phyloP scores from a whole-genome alignment of 2,329 filamentous ascomycete species.

The Epichloe gansuensis region DNA sequence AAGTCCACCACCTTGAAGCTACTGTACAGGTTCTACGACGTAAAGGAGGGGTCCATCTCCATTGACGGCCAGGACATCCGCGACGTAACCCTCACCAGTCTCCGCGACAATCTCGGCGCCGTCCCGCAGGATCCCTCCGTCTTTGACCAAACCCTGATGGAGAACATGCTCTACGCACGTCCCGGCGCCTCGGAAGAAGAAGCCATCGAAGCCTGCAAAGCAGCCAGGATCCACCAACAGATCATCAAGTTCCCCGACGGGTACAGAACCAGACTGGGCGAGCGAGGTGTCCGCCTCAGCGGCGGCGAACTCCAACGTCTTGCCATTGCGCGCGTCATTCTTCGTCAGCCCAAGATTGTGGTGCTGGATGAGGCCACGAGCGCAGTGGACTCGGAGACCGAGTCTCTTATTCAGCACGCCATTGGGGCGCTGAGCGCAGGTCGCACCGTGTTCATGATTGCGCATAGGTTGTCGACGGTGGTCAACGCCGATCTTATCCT shows the following conservation, averaged over 20 bases:
- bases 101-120: conserved; percentile 46
- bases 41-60: conserved; percentile 36
- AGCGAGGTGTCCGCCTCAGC: conserved; percentile 34
- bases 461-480: conserved; percentile 28
- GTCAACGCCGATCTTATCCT: conserved; percentile 39
- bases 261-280: conserved; percentile 34
- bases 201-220: conserved; percentile 45
- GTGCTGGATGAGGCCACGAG: conserved; percentile 39
- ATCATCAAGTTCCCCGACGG: conserved; percentile 44
- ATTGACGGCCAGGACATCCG: conserved; percentile 49
- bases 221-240: conserved; percentile 51
- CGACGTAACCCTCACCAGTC: conserved; percentile 41
- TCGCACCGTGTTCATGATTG: conserved; percentile 39
- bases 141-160: conserved; percentile 51
- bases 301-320: conserved; percentile 39
- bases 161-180: conserved; percentile 52
- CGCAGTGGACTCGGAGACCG: conserved; percentile 31
- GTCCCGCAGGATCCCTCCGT: conserved; percentile 52
- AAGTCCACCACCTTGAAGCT: conserved; percentile 51
- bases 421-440: conserved; percentile 30
- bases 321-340: conserved; percentile 29
- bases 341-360: conserved; percentile 17
- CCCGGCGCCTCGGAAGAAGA: conserved; percentile 48
- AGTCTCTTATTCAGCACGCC: conserved; percentile 31
- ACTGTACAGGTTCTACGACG: conserved; percentile 47